Evolutionary conservation across 2,329 filamentous ascomycete genomes (phyloP).

Genomic region (Chaetomium sp.): DNA sequence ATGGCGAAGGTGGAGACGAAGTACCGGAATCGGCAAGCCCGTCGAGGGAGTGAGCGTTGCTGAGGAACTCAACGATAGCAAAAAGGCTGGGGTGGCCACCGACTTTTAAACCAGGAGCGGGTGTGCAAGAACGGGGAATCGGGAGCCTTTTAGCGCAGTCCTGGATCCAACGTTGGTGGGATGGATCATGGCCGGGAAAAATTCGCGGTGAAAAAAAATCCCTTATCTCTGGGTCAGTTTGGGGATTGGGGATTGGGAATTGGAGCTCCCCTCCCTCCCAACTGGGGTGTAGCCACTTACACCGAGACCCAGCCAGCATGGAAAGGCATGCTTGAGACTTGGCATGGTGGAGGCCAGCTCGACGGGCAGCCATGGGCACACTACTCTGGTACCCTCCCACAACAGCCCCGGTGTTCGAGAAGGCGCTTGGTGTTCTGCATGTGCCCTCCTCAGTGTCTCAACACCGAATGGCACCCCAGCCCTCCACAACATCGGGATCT

Average conservation of each 20-base stretch:
- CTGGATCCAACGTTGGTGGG: neutral
- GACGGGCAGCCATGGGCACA: too few species aligned
- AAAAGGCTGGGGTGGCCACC: neutral
- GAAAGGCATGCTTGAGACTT: neutral
- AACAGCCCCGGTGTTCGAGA: too few species aligned
- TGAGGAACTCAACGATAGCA: neutral
- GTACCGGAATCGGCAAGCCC: neutral
- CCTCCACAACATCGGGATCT: too few species aligned
- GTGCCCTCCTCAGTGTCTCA: too few species aligned
- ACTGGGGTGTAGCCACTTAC: slow-evolving; percentile 6
- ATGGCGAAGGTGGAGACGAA: neutral
- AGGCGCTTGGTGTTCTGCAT: too few species aligned
- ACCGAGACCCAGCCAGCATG: neutral
- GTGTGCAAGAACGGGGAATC: neutral
- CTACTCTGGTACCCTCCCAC: too few species aligned
- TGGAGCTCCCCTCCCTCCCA: slow-evolving; percentile 4
- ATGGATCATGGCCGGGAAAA: neutral
- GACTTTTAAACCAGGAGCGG: slow-evolving; percentile 4
- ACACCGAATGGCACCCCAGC: too few species aligned
- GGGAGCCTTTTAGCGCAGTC: neutral
- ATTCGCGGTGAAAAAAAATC: slow-evolving; percentile 8
- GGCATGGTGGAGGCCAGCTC: too few species aligned
- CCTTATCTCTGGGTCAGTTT: slow-evolving; percentile 20
- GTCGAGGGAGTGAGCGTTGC: slow-evolving; percentile 3
- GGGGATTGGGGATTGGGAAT: neutral